These are phyloP conservation scores for Linnemannia exigua DNA, from an alignment of 192 early-diverging fungal genomes.

Conservation along the genomic window DNA sequence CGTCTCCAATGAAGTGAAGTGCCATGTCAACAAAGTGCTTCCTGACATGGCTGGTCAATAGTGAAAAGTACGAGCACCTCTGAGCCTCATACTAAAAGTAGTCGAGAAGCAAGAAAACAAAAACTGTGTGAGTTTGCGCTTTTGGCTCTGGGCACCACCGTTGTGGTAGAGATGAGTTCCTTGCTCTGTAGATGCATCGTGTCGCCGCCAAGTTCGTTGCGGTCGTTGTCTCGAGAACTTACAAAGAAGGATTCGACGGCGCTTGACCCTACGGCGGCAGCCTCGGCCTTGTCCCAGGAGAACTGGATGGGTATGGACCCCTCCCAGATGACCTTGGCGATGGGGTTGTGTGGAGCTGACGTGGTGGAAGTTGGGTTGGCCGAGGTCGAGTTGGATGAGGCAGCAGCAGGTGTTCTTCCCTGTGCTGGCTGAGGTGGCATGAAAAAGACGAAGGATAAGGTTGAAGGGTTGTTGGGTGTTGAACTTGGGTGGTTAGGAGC, in stretches of 20 bases:
- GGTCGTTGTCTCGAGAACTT: slow-evolving; percentile 3
- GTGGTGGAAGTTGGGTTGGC: slow-evolving; percentile 10
- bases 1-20: slow-evolving; percentile 58
- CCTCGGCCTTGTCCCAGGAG: slow-evolving; percentile 54
- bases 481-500: not conserved
- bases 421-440: slow-evolving; percentile 53
- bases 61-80: slow-evolving; percentile 71
- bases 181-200: not conserved
- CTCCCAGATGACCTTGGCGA: slow-evolving; percentile 63
- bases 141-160: not conserved
- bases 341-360: slow-evolving; percentile 58
- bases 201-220: not conserved
- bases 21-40: slow-evolving; percentile 62
- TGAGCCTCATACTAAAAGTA: slow-evolving; percentile 63
- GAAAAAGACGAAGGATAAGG: slow-evolving; percentile 6
- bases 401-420: slow-evolving; percentile 43
- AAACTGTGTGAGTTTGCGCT: not conserved
- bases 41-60: slow-evolving; percentile 68
- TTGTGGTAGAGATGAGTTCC: not conserved
- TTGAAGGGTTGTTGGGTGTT: not conserved
- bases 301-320: slow-evolving; percentile 63
- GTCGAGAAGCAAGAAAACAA: not conserved
- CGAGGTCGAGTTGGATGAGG: slow-evolving; percentile 20
- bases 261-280: slow-evolving; percentile 49
- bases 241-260: slow-evolving; percentile 56